Conservation (phyloP, 768 basidiomycete genomes). For the Phylloporus rhodoxanthus region DNA sequence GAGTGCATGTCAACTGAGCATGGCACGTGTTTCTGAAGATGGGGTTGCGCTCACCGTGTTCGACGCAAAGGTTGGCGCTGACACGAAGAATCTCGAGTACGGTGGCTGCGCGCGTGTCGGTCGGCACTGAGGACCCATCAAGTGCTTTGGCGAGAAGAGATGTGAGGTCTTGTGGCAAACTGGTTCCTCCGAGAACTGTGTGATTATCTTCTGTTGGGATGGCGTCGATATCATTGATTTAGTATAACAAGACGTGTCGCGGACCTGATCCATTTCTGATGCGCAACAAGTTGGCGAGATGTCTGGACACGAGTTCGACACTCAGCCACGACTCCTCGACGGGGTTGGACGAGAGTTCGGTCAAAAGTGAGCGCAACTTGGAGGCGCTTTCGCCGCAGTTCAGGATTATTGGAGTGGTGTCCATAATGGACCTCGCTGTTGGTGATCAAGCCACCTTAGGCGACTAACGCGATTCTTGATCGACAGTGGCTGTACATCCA, state of each 20-base stretch:
- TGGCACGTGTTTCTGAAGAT: conserved; percentile 1
- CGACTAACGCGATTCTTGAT: conserved; percentile 2
- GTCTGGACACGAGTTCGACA: conserved; percentile 47
- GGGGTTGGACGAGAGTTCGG: conserved; percentile 29
- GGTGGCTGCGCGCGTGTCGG: conserved; percentile 41
- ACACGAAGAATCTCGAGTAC: conserved; percentile 70
- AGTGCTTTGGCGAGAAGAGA: conserved; percentile 55
- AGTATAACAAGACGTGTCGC: conserved; percentile 8
- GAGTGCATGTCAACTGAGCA: conserved; percentile 1
- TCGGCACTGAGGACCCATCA: conserved; percentile 42
- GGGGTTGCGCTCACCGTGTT: conserved; percentile 52
- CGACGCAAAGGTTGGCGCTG: conserved; percentile 78
- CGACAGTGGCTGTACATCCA: conserved; percentile 1
- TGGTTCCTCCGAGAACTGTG: conserved; percentile 57
- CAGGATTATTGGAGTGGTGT: conserved; percentile 8
- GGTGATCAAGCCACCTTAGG: neutral
- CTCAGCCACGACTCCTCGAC: conserved; percentile 41
- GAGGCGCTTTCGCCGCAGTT: conserved; percentile 26
- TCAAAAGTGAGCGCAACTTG: conserved; percentile 31
- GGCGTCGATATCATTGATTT: conserved; percentile 12
- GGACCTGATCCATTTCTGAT: conserved; percentile 48
- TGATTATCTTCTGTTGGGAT: conserved; percentile 58
- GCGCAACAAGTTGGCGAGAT: conserved; percentile 59
- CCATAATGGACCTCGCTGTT: conserved; percentile 10
- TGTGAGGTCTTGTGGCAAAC: conserved; percentile 60